phyloP scores from a whole-genome alignment of 2,329 filamentous ascomycete species.

The Diaporthe sp. region DNA sequence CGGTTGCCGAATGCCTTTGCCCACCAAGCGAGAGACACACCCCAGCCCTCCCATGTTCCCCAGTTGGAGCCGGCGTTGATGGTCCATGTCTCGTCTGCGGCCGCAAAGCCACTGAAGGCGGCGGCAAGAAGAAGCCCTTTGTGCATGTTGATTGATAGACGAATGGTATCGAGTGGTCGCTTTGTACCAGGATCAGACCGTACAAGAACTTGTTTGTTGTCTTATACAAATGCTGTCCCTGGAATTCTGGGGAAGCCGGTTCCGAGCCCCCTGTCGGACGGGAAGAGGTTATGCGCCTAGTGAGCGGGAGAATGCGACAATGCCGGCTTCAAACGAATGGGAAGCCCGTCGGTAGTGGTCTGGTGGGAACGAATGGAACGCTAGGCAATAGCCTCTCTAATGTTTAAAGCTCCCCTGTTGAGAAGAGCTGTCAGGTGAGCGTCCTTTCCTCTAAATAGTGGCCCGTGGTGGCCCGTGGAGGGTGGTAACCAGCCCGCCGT shows the following conservation, averaged over 20 bases:
- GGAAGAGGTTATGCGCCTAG: background rate
- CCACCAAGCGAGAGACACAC: slow-evolving; percentile 59
- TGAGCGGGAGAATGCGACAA: background rate
- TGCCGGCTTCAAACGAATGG: slow-evolving; percentile 15
- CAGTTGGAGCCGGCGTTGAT: slow-evolving; percentile 50
- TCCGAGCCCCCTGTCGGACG: slow-evolving; percentile 13
- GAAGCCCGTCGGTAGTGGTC: slow-evolving; percentile 18
- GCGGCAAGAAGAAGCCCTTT: background rate
- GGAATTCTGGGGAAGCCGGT: slow-evolving; percentile 7
- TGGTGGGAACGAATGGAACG: slow-evolving; percentile 19
- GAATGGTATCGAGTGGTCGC: background rate
- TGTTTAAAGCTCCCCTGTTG: background rate
- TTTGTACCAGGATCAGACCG: background rate
- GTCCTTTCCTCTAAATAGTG: slow-evolving; percentile 11
- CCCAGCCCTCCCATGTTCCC: slow-evolving; percentile 59
- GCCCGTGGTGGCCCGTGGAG: background rate
- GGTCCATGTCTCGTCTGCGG: slow-evolving; percentile 48
- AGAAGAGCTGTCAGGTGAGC: slow-evolving; percentile 13
- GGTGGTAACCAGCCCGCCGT: background rate
- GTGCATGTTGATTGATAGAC: slow-evolving; percentile 1
- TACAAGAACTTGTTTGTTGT: background rate
- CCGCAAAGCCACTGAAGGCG: slow-evolving; percentile 5
- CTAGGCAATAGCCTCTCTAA: background rate
- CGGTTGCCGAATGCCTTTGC: slow-evolving; percentile 54
- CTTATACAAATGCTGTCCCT: background rate